Base-by-base conservation (phyloP, 345 rosid species). In the Brassica cretica region DNA sequence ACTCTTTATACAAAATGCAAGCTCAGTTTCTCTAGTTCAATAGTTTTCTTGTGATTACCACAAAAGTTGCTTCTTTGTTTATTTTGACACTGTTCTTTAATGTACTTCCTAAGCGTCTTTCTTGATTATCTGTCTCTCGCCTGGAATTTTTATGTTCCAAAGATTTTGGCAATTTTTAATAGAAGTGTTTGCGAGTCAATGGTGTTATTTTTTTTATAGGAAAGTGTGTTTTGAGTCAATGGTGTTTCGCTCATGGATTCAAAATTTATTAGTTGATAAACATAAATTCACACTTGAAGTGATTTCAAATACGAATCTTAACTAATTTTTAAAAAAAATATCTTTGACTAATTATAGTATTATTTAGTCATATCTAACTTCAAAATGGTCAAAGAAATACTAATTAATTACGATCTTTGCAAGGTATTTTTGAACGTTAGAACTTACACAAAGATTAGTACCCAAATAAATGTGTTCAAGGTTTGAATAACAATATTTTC, bases 61-160 rank as follows among this genome's bases (percentile, higher is more conserved):
- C 11, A 72, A 65, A 65, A 72, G 77, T 78, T 58, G 73, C 41
- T 78, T 72, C 64, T 21, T 66, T 66, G 71, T 77, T 76, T 77
- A 30, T 46, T 65, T 71, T 71, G 19, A 21, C 72, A 41, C 68
- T 78, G 56, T 78, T 72, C 72, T 64, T 71, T 44, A 29, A 39
- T 71, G 66, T 56, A 77, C 71, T 77, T 77, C 19, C 2, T 8
- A 71, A 4, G 8, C 71, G 55, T 39, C 66, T 77, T 41, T 60
- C 30, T 16, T 75, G 73, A 4, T 53, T 32, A 37, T 66, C 65
- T 49, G 0, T 30, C 53, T 51, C 8, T 51, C 58, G 8, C 69
- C 62, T 49, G 49, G 8, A 68, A 68, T 39, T 18, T 41, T 39
- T 59, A 18, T 68, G 73, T 61, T 37, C 63, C 41, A 14, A 32